phyloP scores from a whole-genome alignment of 148 eudicot genomes.

The Rhododendron mucronatum region DNA sequence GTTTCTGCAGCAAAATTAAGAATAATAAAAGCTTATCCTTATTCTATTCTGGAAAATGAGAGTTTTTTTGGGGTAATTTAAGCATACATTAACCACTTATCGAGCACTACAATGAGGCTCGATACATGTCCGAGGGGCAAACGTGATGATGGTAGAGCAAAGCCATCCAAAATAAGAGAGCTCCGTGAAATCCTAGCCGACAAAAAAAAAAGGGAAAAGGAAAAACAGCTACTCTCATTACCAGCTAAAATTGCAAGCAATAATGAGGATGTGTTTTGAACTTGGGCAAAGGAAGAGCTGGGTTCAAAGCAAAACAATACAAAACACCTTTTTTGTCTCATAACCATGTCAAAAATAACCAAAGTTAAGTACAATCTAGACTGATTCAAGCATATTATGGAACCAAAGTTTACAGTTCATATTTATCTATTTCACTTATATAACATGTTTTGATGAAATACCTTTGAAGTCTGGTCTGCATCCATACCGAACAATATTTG shows the following conservation, averaged over 20 bases:
- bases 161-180: too few species aligned
- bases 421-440: too few species aligned
- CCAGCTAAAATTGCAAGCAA: too few species aligned
- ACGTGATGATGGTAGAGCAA: too few species aligned
- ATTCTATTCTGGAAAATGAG: too few species aligned
- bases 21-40: neutral
- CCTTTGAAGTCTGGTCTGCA: constrained; percentile 77
- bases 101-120: too few species aligned
- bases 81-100: too few species aligned
- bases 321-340: neutral
- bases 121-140: too few species aligned
- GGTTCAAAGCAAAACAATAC: neutral
- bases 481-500: constrained; percentile 47
- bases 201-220: too few species aligned
- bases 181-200: too few species aligned
- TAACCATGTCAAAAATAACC: neutral
- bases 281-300: neutral
- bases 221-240: too few species aligned
- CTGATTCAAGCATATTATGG: neutral
- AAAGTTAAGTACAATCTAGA: neutral
- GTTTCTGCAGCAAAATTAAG: constrained; percentile 42
- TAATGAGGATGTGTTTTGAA: neutral
- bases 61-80: neutral
- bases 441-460: constrained; percentile 6
- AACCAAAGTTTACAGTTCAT: neutral